Evolutionary conservation across 257 asterid species (phyloP).

Genomic region (Fraxinus cuspidata): DNA sequence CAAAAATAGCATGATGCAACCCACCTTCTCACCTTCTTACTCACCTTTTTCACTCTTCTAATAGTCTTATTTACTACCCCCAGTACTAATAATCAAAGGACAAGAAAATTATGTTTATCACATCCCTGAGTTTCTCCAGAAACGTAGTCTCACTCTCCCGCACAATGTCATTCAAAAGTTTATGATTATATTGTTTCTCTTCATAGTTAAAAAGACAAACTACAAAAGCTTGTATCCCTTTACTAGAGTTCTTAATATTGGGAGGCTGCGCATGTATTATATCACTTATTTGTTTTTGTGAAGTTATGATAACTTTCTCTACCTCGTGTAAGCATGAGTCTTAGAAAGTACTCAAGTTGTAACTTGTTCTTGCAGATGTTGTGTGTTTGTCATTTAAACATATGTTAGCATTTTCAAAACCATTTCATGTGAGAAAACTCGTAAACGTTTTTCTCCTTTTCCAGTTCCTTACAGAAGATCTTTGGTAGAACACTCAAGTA

Average conservation of each 20-base stretch:
- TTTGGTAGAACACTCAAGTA: neutral
- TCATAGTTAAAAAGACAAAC: neutral
- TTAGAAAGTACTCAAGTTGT: conserved; percentile 2
- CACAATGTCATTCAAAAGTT: neutral
- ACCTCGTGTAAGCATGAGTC: neutral
- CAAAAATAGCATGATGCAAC: conserved; percentile 7
- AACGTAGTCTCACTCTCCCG: neutral
- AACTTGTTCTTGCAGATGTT: conserved; percentile 20
- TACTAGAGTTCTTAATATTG: neutral
- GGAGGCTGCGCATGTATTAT: neutral
- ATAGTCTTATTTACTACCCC: conserved; percentile 1
- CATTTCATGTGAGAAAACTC: neutral
- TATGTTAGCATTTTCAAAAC: conserved; percentile 9
- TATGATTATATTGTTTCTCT: neutral
- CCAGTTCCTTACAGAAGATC: neutral
- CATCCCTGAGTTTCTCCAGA: neutral
- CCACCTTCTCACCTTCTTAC: neutral
- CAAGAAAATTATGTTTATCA: neutral
- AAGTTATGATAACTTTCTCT: conserved; percentile 16
- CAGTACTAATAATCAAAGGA: neutral
- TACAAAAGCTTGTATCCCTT: neutral
- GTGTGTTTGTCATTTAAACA: conserved; percentile 14
- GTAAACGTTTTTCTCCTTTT: neutral
- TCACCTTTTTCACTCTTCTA: conserved; percentile 1
- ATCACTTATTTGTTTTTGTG: neutral